These are phyloP conservation scores for Cichorium intybus DNA, from an alignment of 140 eudicot genomes.

Conservation along the genomic window DNA sequence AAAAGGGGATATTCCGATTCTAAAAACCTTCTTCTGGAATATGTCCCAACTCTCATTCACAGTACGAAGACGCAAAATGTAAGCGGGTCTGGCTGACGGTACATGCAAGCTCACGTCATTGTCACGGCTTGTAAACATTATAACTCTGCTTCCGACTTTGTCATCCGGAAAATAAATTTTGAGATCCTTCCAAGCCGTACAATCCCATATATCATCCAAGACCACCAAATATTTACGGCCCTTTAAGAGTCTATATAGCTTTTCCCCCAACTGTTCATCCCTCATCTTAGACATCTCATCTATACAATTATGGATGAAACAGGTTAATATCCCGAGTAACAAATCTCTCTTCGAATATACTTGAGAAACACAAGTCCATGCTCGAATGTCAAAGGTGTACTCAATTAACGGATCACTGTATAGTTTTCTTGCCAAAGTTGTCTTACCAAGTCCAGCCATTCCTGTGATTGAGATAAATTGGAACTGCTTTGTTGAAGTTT, in stretches of 20 bases:
- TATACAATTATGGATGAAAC: not conserved
- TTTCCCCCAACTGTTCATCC: slow-evolving; percentile 6
- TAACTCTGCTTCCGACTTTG: slow-evolving; percentile 12
- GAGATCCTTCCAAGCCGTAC: slow-evolving; percentile 23
- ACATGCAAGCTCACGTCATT: slow-evolving; percentile 13
- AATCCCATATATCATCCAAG: slow-evolving; percentile 40
- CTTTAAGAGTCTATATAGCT: slow-evolving; percentile 6
- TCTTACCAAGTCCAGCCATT: slow-evolving; percentile 36
- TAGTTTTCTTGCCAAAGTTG: slow-evolving; percentile 31
- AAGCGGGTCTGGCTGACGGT: not conserved
- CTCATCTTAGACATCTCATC: slow-evolving; percentile 5
- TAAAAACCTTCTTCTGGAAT: slow-evolving; percentile 3
- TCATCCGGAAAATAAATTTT: slow-evolving; percentile 28
- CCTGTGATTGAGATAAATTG: slow-evolving; percentile 25
- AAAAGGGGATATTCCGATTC: not conserved
- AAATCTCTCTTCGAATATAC: not conserved
- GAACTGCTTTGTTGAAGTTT: not conserved
- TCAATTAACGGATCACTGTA: not conserved
- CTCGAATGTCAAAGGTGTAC: slow-evolving; percentile 10
- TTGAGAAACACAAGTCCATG: slow-evolving; percentile 32
- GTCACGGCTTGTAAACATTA: slow-evolving; percentile 20
- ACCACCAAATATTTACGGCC: too few relatives aligned
- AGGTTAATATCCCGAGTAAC: slow-evolving; percentile 5
- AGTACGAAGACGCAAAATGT: not conserved
- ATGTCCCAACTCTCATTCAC: slow-evolving; percentile 19